Base-by-base conservation (phyloP, 2,329 filamentous ascomycete genomes). In the Aotearoamyces nothofagi region DNA sequence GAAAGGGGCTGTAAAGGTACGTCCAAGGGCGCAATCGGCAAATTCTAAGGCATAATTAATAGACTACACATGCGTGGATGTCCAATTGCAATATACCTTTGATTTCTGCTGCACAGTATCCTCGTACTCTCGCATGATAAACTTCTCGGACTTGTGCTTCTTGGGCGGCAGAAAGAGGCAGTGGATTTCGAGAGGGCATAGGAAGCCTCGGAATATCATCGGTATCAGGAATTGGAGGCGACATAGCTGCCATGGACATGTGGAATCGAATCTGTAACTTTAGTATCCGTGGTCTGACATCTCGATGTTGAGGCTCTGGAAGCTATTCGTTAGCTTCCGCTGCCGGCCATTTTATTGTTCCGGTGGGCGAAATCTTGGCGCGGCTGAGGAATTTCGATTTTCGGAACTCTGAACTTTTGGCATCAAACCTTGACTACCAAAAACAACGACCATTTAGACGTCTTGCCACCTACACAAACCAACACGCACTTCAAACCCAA, bases 1-100 rank as follows among this genome's bases (percentile, higher is more conserved):
- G 62, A 90, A 94, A 9, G 84, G 78, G 33, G 90, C 79, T 32
- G 77, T 84, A 44, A 96, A 70, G 5, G 86, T 96, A 39, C 82
- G 79, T 49, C 78, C 76, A 27, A 77, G 66, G 30, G 86, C 86
- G 63, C 90, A 98, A 41, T 78, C 74, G 33, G 90, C 90, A 52
- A 98, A 98, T 36, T 79, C 87, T 94, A 42, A 15, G 15, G 19
- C 5, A n/a, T 17, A 20, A 9, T 28, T 11, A 13, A 22, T 5
- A 11, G 7, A 16, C 10, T 15, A 23, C n/a, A 19, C 5, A 20
- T 12, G 15, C 24, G 7, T 9, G 12, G 16, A 27, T 15, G 17
- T 20, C 26, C 2, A 24, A 12, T 9, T 4, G 3, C n/a, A 19
- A 43, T 15, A 13, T 43, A 82, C 79, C 72, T 58, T 80, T 79